Base-by-base conservation (phyloP, 495 filamentous ascomycete genomes). In the Glutinoglossum americanum region DNA sequence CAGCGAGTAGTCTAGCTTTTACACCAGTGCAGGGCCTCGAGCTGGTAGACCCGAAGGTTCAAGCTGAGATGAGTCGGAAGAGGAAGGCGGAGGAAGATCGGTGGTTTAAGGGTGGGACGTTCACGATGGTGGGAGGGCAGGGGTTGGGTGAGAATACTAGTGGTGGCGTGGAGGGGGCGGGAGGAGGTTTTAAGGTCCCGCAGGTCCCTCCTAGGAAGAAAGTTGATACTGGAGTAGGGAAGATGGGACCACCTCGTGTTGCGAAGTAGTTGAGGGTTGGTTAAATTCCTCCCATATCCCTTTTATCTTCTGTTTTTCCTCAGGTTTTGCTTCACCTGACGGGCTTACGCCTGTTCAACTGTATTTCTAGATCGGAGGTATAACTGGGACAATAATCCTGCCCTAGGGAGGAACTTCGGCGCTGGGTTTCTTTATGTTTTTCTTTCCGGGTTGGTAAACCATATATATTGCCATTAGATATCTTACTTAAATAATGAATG, bases 31-130 rank as follows among this genome's bases (percentile, higher is more conserved):
- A 97, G 67, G 92, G 92, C 11, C 75, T 98, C 33, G 92, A 97
- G 73, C 79, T 98, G 9, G 88, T 96, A 17, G 93, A 96, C 70
- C 92, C 92, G 54, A 96, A 93, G 74, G 79, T 86, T 56, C 79
- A 84, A 63, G 83, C 85, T 1, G 88, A 86, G 62, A 69, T 74
- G 70, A 71, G 69, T 47, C 58, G 87, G 60, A 96, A 97, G 73
- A 74, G 85, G 64, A 92, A 92, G 63, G 90, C 88, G 5, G 90
- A 96, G 61, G 87, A 93, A 64, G 90, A 97, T 66, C 74, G 87
- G 44, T 97, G 88, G 83, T 97, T 97, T 71, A 93, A 87, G 65
- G 84, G 87, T 25, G 93, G 92, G 1, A 92, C 89, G 3, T 98
- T 98, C 60, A 96, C 92, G 27, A 88, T 94, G 71, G 79, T 94